A percentile compares a stretch with the other conserved stretches of the same genome.
These are phyloP conservation scores for Pleomassaria siparia DNA, from an alignment of 2,329 filamentous ascomycete genomes.

Conservation along the genomic window DNA sequence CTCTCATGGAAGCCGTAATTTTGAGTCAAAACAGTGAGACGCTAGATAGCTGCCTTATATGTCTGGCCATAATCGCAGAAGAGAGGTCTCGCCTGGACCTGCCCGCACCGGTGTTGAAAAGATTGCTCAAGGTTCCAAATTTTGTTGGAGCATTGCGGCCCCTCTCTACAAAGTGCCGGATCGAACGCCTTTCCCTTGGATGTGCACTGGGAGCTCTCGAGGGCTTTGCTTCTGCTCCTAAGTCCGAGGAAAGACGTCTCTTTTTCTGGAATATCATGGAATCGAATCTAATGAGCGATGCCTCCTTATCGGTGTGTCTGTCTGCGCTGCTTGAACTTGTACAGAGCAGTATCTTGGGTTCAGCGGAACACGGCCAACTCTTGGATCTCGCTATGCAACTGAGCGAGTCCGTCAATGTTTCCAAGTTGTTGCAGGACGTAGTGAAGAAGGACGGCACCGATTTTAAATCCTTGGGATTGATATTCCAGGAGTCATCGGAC, in stretches of 20 bases:
- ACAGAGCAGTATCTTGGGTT: conserved; percentile 22
- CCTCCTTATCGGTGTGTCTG: conserved; percentile 65
- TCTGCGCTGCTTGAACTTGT: conserved; percentile 64
- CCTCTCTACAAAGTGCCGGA: conserved; percentile 64
- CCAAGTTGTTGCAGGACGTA: conserved; percentile 66
- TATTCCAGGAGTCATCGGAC: conserved; percentile 19
- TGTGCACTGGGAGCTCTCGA: conserved; percentile 57
- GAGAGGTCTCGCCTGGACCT: conserved; percentile 71
- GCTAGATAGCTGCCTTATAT: conserved; percentile 71
- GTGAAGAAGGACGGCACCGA: conserved; percentile 70
- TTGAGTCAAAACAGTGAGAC: conserved; percentile 76
- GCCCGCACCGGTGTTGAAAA: conserved; percentile 69
- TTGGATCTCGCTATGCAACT: conserved; percentile 36
- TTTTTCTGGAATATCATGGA: conserved; percentile 64
- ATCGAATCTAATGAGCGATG: conserved; percentile 61
- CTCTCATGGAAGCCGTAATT: conserved; percentile 86
- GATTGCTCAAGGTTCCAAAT: conserved; percentile 64
- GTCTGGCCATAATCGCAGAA: conserved; percentile 78
- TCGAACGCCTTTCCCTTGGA: conserved; percentile 72
- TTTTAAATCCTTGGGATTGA: conserved; percentile 61
- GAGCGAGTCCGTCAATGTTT: conserved; percentile 27
- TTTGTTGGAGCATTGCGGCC: conserved; percentile 62
- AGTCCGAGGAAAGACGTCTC: conserved; percentile 19
- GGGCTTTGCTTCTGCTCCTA: conserved; percentile 9
- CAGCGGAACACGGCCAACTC: conserved; percentile 32